Percentiles rank a stretch among this genome's conserved stretches.
These are phyloP conservation scores for Pleurotus tuoliensis DNA, from an alignment of 768 basidiomycete species.

Conservation along the genomic window DNA sequence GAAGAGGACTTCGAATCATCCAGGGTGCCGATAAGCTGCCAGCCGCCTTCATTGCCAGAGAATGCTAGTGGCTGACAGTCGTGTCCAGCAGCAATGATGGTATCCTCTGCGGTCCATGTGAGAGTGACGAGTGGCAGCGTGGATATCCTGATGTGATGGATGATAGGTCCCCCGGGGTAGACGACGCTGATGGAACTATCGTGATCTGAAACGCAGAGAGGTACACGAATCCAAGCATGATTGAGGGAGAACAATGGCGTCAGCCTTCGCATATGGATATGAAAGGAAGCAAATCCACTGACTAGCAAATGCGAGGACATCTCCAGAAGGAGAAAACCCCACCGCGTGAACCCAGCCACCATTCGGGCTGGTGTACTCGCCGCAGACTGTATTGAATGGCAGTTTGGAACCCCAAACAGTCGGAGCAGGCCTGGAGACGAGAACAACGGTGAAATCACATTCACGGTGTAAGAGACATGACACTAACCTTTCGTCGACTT, in stretches of 20 bases:
- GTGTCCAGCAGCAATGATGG: conserved; percentile 90
- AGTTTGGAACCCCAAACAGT: conserved; percentile 97
- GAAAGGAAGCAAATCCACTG: conserved; percentile 27
- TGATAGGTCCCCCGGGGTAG: conserved; percentile 75
- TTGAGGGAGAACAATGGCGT: neutral
- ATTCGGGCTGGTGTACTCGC: conserved; percentile 82
- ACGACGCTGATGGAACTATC: conserved; percentile 93
- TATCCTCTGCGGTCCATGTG: conserved; percentile 79
- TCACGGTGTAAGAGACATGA: neutral
- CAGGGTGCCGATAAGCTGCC: conserved; percentile 77
- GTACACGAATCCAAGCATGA: neutral
- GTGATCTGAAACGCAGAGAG: conserved; percentile 55
- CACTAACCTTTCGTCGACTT: conserved; percentile 84
- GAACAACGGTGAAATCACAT: conserved; percentile 4
- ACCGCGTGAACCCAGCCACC: conserved; percentile 98
- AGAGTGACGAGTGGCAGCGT: conserved; percentile 83
- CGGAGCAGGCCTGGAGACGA: conserved; percentile 63
- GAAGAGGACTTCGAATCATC: conserved; percentile 65
- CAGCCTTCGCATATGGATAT: neutral
- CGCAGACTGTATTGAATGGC: conserved; percentile 96
- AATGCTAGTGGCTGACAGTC: conserved; percentile 96
- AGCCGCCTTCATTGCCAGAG: conserved; percentile 69
- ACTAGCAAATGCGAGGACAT: conserved; percentile 91
- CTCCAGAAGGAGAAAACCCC: conserved; percentile 95
- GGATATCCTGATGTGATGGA: conserved; percentile 72